Evolutionary conservation across 495 filamentous ascomycete genomes (phyloP).

Genomic region (Penicillium simplicissimum): DNA sequence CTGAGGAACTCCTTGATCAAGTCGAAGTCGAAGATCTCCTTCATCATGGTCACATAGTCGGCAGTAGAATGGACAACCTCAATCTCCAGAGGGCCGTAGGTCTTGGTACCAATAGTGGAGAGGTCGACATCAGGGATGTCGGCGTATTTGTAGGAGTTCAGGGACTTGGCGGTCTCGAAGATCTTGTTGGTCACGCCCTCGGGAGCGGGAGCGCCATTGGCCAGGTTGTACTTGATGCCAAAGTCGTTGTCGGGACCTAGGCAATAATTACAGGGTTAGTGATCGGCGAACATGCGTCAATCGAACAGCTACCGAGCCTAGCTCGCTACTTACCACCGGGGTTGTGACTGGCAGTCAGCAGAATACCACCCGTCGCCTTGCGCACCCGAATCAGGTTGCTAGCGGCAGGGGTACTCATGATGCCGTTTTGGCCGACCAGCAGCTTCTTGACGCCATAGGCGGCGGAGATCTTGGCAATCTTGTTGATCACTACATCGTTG

Average conservation of each 20-base stretch:
- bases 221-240: conserved; percentile 98
- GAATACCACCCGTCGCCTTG: conserved; percentile 92
- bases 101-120: conserved; percentile 75
- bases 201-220: conserved; percentile 92
- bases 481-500: conserved; percentile 92
- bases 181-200: conserved; percentile 98
- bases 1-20: conserved; percentile 91
- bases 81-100: conserved; percentile 82
- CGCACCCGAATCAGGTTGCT: conserved; percentile 92
- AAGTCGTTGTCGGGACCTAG: conserved; percentile 90
- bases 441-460: conserved; percentile 99
- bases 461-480: conserved; percentile 95
- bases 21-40: conserved; percentile 96
- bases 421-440: conserved; percentile 91
- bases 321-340: conserved; percentile 73
- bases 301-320: neutral
- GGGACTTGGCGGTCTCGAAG: conserved; percentile 81
- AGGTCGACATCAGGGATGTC: conserved; percentile 87
- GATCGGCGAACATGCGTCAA: neutral
- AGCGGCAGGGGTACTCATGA: conserved; percentile 92
- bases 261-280: neutral
- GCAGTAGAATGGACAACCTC: conserved; percentile 90
- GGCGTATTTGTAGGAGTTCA: conserved; percentile 88
- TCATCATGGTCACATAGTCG: conserved; percentile 93
- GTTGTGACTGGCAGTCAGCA: conserved; percentile 97